A percentile compares a stretch with the other conserved stretches of the same genome.
Conservation (phyloP, 371 early-diverging fungal species). For the Mucor sp. region DNA sequence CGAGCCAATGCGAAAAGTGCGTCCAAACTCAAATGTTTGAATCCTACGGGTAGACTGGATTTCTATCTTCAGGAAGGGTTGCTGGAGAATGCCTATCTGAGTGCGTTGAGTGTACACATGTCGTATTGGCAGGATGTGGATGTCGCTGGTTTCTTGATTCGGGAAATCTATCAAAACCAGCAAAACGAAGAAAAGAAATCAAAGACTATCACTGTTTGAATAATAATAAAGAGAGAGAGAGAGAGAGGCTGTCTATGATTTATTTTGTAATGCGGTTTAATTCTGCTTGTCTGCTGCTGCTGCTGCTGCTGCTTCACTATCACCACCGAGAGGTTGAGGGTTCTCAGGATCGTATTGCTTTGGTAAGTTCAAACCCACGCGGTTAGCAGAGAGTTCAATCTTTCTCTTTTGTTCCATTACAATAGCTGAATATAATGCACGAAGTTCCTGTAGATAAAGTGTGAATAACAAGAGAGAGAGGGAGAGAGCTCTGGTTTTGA, state of each 20-base stretch:
- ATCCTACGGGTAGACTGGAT: slow-evolving; percentile 72
- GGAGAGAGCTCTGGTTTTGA: too few species aligned
- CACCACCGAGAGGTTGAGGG: slow-evolving; percentile 18
- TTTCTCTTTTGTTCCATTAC: slow-evolving; percentile 51
- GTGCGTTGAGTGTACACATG: slow-evolving; percentile 75
- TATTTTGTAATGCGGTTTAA: not conserved
- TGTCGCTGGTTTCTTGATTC: slow-evolving; percentile 62
- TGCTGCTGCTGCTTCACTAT: not conserved
- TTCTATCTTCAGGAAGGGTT: slow-evolving; percentile 79
- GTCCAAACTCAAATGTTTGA: slow-evolving; percentile 53
- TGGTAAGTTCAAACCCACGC: slow-evolving; percentile 51
- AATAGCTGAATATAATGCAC: slow-evolving; percentile 45
- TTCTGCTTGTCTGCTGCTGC: not conserved
- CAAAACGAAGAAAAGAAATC: not conserved
- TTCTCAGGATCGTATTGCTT: slow-evolving; percentile 38
- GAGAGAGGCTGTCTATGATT: not conserved
- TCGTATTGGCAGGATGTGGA: slow-evolving; percentile 84
- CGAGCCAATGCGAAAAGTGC: slow-evolving; percentile 31
- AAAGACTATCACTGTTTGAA: slow-evolving; percentile 8
- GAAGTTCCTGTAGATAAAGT: slow-evolving; percentile 26
- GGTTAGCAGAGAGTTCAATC: slow-evolving; percentile 49
- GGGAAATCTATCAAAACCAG: slow-evolving; percentile 44
- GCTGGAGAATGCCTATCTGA: slow-evolving; percentile 79
- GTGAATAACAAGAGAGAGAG: not conserved
- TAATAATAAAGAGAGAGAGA: not conserved